Evolutionary conservation across 2,329 filamentous ascomycete species (phyloP).

Genomic region (Colletotrichum sp.): DNA sequence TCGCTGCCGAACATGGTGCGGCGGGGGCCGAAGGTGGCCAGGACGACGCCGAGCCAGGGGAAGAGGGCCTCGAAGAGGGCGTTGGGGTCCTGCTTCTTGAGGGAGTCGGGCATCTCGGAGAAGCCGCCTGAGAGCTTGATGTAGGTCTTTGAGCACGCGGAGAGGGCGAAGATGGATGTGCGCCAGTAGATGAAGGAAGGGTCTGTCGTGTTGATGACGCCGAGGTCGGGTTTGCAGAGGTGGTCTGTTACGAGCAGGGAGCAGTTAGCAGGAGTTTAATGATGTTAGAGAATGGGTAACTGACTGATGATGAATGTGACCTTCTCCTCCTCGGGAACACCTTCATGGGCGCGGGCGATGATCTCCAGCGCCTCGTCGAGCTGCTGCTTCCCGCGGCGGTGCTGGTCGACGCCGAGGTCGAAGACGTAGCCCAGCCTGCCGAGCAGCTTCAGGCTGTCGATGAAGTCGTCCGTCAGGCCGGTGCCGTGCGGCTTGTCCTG

Average conservation of each 20-base stretch:
- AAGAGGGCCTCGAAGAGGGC: constrained; percentile 68
- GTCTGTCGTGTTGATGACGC: constrained; percentile 63
- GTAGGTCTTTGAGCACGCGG: constrained; percentile 70
- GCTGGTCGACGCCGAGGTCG: constrained; percentile 84
- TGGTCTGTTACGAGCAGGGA: constrained; percentile 64
- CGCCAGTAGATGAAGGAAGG: constrained; percentile 73
- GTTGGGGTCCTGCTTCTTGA: constrained; percentile 53
- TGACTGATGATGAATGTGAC: constrained; percentile 74
- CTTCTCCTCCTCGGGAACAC: constrained; percentile 62
- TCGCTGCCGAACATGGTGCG: constrained; percentile 91
- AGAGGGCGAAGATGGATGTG: constrained; percentile 70
- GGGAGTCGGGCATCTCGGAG: constrained; percentile 69
- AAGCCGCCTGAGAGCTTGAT: constrained; percentile 93
- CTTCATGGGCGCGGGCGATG: constrained; percentile 70
- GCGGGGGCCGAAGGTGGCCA: constrained; percentile 73
- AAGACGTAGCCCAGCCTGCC: constrained; percentile 72
- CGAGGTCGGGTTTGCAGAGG: constrained; percentile 85
- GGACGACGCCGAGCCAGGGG: constrained; percentile 75
- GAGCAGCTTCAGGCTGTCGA: constrained; percentile 69
- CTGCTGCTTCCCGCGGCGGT: constrained; percentile 76
- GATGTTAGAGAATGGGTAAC: constrained; percentile 28
- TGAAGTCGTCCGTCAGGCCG: constrained; percentile 68
- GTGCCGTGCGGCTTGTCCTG: constrained; percentile 76
- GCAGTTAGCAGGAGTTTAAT: neutral
- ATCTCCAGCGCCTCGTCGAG: constrained; percentile 74